Evolutionary conservation across 1,139 yeast genomes (phyloP).

Genomic region (Saccharomyces hybrid): DNA sequence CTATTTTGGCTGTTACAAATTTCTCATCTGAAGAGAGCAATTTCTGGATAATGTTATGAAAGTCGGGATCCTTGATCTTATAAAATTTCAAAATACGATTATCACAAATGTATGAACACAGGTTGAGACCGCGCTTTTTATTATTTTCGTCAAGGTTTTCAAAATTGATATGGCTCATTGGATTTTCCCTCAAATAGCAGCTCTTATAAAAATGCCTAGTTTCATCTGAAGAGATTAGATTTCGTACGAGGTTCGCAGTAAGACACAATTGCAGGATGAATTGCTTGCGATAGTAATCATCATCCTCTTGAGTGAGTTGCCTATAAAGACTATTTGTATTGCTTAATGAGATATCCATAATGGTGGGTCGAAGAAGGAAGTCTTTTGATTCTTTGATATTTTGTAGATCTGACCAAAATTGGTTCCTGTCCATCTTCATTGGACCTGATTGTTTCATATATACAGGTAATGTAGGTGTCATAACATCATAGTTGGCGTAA

Average conservation of each 20-base stretch:
- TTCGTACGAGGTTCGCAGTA: conserved; percentile 17
- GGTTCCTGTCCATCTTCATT: conserved; percentile 12
- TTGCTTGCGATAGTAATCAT: conserved; percentile 26
- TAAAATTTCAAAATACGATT: conserved; percentile 22
- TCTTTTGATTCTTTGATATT: conserved; percentile 5
- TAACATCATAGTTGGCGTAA: conserved; percentile 13
- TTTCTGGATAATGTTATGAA: conserved; percentile 12
- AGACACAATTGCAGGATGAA: conserved; percentile 23
- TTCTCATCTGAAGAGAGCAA: conserved; percentile 15
- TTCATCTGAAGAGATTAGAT: conserved; percentile 17
- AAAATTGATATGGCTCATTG: conserved; percentile 10
- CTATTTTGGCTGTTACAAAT: conserved; percentile 18
- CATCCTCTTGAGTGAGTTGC: conserved; percentile 19
- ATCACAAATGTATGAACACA: conserved; percentile 17
- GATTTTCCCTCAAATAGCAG: conserved; percentile 19
- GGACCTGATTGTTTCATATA: conserved; percentile 14
- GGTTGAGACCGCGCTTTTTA: conserved; percentile 11
- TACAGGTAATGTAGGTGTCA: conserved; percentile 11
- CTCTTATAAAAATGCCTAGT: conserved; percentile 18
- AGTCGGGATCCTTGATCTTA: conserved; percentile 20
- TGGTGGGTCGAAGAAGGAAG: conserved; percentile 17
- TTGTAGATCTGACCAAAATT: conserved; percentile 15
- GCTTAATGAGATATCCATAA: conserved; percentile 17
- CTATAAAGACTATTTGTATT: conserved; percentile 18
- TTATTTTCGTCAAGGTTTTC: conserved; percentile 13